Evolutionary conservation across 2,329 filamentous ascomycete genomes (phyloP).

Genomic region (Pyricularia sp.): DNA sequence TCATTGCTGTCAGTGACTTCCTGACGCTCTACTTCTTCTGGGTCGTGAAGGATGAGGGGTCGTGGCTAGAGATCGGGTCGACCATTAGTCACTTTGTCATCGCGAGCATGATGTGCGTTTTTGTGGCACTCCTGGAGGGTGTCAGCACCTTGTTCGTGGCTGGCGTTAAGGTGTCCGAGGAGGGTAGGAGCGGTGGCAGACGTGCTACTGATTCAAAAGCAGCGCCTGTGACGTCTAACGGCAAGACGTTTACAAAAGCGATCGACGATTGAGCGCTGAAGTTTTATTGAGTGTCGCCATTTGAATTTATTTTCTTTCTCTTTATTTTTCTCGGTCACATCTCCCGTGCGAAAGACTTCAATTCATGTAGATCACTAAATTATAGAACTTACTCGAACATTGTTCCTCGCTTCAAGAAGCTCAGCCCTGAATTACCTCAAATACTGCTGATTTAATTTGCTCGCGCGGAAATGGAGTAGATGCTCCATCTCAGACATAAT

Average conservation of each 20-base stretch:
- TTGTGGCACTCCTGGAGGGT: conserved; percentile 77
- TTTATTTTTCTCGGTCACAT: background rate
- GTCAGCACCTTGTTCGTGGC: conserved; percentile 72
- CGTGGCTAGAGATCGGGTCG: conserved; percentile 93
- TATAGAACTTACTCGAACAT: background rate
- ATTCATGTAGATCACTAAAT: background rate
- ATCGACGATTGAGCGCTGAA: background rate
- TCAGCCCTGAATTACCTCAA: background rate
- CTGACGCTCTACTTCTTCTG: conserved; percentile 94
- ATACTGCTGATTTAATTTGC: background rate
- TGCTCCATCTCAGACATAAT: background rate
- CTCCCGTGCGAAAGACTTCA: background rate
- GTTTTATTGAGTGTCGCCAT: background rate
- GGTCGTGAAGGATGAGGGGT: conserved; percentile 91
- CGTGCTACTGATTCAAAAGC: background rate
- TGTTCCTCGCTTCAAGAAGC: background rate
- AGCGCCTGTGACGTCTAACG: background rate
- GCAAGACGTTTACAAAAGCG: background rate
- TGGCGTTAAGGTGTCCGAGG: conserved; percentile 53
- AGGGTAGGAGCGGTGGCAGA: background rate
- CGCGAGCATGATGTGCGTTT: conserved; percentile 77
- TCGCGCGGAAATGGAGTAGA: background rate
- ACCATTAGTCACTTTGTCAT: conserved; percentile 95
- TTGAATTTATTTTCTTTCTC: background rate
- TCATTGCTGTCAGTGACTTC: conserved; percentile 83